These are phyloP conservation scores for Plectranthus barbatus DNA, from an alignment of 257 asterid genomes.

Conservation along the genomic window DNA sequence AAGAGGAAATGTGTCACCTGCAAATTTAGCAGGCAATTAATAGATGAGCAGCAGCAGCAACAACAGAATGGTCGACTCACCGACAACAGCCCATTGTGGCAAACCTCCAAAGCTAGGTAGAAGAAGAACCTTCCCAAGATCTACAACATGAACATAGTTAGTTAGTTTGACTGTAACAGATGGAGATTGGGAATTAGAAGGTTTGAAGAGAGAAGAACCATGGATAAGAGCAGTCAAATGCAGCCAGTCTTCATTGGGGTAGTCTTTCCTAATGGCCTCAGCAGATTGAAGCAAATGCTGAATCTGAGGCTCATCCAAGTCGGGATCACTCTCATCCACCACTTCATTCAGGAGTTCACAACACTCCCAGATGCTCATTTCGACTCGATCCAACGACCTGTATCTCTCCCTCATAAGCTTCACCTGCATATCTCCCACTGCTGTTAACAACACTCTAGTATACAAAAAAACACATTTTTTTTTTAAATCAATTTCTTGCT, in stretches of 20 bases:
- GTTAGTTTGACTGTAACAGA: no score
- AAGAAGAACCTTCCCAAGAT: constrained; percentile 48
- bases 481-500: background rate
- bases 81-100: constrained; percentile 54
- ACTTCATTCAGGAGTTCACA: constrained; percentile 37
- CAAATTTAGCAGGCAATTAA: background rate
- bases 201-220: constrained; percentile 9
- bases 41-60: background rate
- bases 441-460: no score
- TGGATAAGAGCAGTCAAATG: constrained; percentile 50
- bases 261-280: constrained; percentile 45
- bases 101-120: constrained; percentile 38
- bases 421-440: constrained; percentile 16
- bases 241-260: constrained; percentile 43
- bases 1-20: constrained; percentile 46
- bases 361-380: constrained; percentile 54
- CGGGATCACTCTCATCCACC: constrained; percentile 51
- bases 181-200: background rate
- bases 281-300: constrained; percentile 45
- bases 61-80: background rate
- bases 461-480: no score
- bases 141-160: background rate
- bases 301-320: constrained; percentile 47
- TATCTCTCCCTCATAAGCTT: constrained; percentile 27
- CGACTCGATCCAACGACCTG: constrained; percentile 19